Evolutionary conservation across 2,329 filamentous ascomycete species (phyloP), one percentile per base, ranked within the genome.

Genomic region (Penicillium crustosum): DNA sequence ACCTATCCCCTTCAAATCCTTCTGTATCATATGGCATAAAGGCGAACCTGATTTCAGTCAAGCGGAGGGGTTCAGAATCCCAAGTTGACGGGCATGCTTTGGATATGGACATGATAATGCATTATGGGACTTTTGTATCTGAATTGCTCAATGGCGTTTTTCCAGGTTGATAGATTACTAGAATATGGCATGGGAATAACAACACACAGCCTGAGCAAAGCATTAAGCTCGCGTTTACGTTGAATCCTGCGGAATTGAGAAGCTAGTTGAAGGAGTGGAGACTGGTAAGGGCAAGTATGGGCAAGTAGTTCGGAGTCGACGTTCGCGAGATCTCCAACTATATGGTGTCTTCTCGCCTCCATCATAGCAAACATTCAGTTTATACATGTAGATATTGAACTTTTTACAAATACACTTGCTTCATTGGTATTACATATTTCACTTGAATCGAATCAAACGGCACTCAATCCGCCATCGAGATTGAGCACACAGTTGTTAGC

Each of bases 401-500:
- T 35, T 10, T 39, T 17, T 44, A 49, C 15, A 42, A 38, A 17
- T 55, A 38, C 17, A 36, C 17, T 19, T 35, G 4, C 17, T 33
- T 15, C 9, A 33, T 23, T 57, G 27, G 2, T 33, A 29, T 17
- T 10, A 35, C 10, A 27, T 15, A 7, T 43, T 19, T 38, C 23
- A 21, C 35, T 12, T n/a, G 12, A 13, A 23, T n/a, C 13, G 2
- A 25, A 29, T 47, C 50, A 89, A 51, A 77, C 66, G 50, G 89
- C 89, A 73, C 89, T 92, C 64, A 95, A 73, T 1, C 92, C 92
- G 17, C 92, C 92, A 74, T 96, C 92, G 29, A 96, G 80, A 72
- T 93, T 94, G 51, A 96, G 80, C 50, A 93, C 82, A 72, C 90
- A 94, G 64, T 95, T 95, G 73, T 93, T 93, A 55, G 91, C 89